A percentile compares a stretch with the other conserved stretches of the same genome.
Conservation (phyloP, 1,284 basidiomycete species). For the Psilocybe mexicana region DNA sequence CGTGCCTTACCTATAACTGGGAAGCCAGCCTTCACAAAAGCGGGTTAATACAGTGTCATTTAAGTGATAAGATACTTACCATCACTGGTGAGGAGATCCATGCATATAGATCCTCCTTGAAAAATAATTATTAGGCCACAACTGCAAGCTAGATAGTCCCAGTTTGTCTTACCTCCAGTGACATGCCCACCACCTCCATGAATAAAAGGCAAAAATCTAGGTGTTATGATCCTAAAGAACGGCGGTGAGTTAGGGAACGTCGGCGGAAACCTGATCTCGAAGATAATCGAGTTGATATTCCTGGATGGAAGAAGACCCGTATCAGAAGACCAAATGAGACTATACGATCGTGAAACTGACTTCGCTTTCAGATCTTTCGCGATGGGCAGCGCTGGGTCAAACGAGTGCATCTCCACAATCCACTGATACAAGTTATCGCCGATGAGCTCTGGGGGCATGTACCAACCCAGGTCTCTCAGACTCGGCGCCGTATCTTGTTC, state of each 20-base stretch:
- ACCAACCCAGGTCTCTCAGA: conserved; percentile 60
- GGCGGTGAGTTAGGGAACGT: conserved; percentile 59
- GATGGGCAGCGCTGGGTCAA: conserved; percentile 55
- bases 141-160: not conserved
- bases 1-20: conserved; percentile 54
- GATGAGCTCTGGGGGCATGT: conserved; percentile 56
- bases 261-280: conserved; percentile 64
- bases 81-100: conserved; percentile 65
- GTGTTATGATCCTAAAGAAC: conserved; percentile 64
- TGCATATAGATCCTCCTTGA: conserved; percentile 64
- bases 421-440: conserved; percentile 68
- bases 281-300: conserved; percentile 57
- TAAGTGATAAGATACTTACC: conserved; percentile 35
- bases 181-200: conserved; percentile 66
- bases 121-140: not conserved
- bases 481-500: conserved; percentile 52
- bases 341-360: conserved; percentile 32
- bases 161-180: conserved; percentile 47
- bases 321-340: not conserved
- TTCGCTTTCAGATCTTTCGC: conserved; percentile 52
- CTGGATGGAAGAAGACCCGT: conserved; percentile 24
- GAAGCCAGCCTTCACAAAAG: conserved; percentile 52
- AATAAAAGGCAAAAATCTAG: conserved; percentile 60
- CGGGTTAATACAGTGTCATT: not conserved
- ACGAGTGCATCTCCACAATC: conserved; percentile 68